A percentile compares a stretch with the other conserved stretches of the same genome.
Conservation (phyloP, 108 stramenopile genomes). For the Cyclostephanos tholiformis region DNA sequence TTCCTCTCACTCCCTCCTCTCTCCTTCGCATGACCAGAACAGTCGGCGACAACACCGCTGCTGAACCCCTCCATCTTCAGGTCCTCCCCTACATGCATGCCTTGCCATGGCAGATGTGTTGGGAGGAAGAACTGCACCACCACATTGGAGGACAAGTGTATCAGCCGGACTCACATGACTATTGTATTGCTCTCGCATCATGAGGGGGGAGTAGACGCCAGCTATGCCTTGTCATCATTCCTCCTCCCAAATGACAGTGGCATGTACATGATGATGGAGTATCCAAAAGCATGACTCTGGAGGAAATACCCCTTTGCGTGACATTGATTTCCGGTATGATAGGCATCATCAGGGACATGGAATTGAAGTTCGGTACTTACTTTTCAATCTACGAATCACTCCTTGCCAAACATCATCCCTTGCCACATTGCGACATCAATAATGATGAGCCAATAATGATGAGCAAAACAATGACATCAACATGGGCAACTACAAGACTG, state of each 20-base stretch:
- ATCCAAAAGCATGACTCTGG: constrained; percentile 22
- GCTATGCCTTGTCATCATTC: background rate
- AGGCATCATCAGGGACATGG: constrained; percentile 41
- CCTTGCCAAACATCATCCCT: background rate
- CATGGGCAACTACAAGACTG: constrained; percentile 31
- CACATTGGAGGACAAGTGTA: constrained; percentile 49
- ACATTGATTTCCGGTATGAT: constrained; percentile 30
- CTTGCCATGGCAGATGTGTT: constrained; percentile 37
- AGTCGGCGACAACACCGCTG: constrained; percentile 18
- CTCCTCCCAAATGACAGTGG: background rate
- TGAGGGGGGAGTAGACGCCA: background rate
- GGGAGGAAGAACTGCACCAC: constrained; percentile 38
- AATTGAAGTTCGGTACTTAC: constrained; percentile 55
- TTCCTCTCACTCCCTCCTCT: too few species aligned
- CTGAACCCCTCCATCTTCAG: constrained; percentile 24
- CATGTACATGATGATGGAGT: constrained; percentile 27
- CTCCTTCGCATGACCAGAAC: constrained; percentile 44
- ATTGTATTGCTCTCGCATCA: constrained; percentile 34
- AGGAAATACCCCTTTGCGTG: constrained; percentile 32
- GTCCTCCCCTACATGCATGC: constrained; percentile 40
- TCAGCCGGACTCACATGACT: constrained; percentile 41
- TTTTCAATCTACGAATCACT: constrained; percentile 40
- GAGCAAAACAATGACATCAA: background rate
- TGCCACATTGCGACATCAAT: background rate
- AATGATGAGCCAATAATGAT: too few species aligned